Evolutionary conservation across 2,329 filamentous ascomycete species (phyloP), one percentile per base, ranked within the genome.

Genomic region (Penicillium sp.): DNA sequence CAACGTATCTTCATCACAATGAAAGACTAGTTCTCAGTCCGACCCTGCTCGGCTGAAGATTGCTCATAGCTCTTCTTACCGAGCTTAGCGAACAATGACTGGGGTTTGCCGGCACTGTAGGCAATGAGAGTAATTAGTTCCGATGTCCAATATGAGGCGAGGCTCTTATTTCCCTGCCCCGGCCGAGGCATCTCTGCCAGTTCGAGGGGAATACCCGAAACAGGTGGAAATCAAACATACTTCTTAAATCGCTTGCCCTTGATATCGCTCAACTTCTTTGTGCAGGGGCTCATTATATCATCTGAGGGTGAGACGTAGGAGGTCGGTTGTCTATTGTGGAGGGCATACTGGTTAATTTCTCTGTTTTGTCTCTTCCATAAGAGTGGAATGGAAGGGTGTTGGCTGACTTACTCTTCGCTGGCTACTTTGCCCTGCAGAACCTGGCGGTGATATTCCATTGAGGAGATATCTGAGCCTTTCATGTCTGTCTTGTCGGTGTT

Each of bases 231-330:
- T 4, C 1, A n/a, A 7, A 60, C 65, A 41, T 65, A 75, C 73
- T 72, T 75, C 60, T 72, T 72, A 49, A 76, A 75, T 22, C 72
- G 68, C 68, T 76, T 76, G 31, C 72, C 71, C 67, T 77, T 77
- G 46, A 77, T 62, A 49, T 76, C 71, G 43, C 70, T 75, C 61
- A 77, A 47, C 46, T 77, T 77, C 67, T 75, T 75, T 25, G 74
- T 75, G 51, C 74, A 75, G 3, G 75, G 75, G 42, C 73, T 76
- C 69, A 75, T 74, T 41, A 77, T 73, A 33, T 72, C 71, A 55
- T 77, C 75, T 3, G 74, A 76, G 0, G 75, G 75, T 30, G 74
- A 77, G 49, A 77, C 66, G 54, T 77, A 77, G 37, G 67, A 66
- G 36, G 64, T 62, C 42, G 58, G 56, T 50, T 60, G 58, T 35